A percentile compares a stretch with the other conserved stretches of the same genome.
Evolutionary conservation across 1,139 yeast species (phyloP).

Genomic region (Candida freyschussii): DNA sequence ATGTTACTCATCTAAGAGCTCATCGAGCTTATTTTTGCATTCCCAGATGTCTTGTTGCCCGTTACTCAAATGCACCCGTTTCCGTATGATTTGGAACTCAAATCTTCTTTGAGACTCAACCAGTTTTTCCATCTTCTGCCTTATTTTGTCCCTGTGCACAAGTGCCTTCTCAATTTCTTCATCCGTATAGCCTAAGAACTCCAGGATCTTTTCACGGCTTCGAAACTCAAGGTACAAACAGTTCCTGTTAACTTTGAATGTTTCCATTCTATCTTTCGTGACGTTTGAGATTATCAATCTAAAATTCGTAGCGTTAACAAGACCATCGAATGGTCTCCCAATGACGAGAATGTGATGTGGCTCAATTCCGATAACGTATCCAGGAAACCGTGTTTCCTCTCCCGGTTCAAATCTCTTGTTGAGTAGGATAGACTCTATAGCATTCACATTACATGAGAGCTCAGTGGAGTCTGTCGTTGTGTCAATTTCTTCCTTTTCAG

Average conservation of each 20-base stretch:
- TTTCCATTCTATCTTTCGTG: not conserved
- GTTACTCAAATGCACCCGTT: slow-evolving; percentile 5
- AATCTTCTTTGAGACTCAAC: not conserved
- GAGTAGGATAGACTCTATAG: too few relatives aligned
- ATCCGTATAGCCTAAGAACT: slow-evolving; percentile 14
- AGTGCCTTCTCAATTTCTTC: slow-evolving; percentile 1
- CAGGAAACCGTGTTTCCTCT: too few relatives aligned
- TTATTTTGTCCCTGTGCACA: not conserved
- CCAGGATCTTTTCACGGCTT: slow-evolving; percentile 11
- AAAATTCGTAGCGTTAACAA: slow-evolving; percentile 11
- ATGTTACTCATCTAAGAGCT: slow-evolving; percentile 3
- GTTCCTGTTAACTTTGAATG: slow-evolving; percentile 12
- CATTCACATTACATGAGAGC: too few relatives aligned
- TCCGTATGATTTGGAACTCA: slow-evolving; percentile 3
- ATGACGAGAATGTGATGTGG: slow-evolving; percentile 11
- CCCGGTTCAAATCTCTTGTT: too few relatives aligned
- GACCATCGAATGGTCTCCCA: slow-evolving; percentile 13
- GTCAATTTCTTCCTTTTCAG: too few relatives aligned
- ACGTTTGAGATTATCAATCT: slow-evolving; percentile 17
- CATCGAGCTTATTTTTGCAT: slow-evolving; percentile 10
- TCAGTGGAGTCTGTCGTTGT: too few relatives aligned
- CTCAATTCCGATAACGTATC: slow-evolving; percentile 15
- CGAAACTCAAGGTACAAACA: slow-evolving; percentile 15
- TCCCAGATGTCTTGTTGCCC: slow-evolving; percentile 15
- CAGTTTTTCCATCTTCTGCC: slow-evolving; percentile 4